These are phyloP conservation scores for Rhodotorula sphaerocarpa DNA, from an alignment of 768 basidiomycete genomes.

Conservation along the genomic window DNA sequence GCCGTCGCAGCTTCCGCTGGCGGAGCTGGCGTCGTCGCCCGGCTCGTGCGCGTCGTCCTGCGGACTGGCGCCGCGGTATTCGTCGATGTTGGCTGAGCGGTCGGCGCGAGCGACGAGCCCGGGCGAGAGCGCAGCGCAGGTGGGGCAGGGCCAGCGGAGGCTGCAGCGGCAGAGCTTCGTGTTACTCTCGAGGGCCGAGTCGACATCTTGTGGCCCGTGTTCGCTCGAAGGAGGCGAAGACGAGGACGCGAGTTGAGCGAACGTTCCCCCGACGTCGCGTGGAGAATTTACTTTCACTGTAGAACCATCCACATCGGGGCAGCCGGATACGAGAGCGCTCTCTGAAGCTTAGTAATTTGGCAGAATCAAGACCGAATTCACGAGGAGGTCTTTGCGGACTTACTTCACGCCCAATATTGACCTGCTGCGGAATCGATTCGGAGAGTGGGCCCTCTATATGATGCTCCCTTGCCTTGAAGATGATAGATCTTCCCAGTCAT, in stretches of 20 bases:
- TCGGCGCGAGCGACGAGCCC: neutral
- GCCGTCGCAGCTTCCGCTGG: neutral
- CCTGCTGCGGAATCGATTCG: no score
- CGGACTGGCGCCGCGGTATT: neutral
- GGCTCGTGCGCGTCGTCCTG: slow-evolving; percentile 13
- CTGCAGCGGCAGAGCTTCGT: slow-evolving; percentile 11
- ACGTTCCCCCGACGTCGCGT: no score
- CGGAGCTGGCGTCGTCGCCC: slow-evolving; percentile 2
- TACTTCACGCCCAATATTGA: no score
- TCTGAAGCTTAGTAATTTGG: no score
- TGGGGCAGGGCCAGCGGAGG: neutral
- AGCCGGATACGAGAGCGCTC: no score
- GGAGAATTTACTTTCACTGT: no score
- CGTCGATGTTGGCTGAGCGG: slow-evolving; percentile 7
- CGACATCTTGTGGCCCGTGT: neutral
- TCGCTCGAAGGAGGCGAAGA: neutral
- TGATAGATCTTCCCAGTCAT: no score
- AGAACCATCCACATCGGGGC: no score
- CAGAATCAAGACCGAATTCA: no score
- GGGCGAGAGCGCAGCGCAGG: neutral
- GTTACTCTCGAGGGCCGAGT: slow-evolving; percentile 19
- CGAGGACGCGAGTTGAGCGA: neutral
- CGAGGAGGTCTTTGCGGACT: no score
- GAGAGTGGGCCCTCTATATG: no score
- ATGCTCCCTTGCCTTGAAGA: no score